Base-by-base conservation (phyloP, 1,139 yeast species). In the Pichia terricola region DNA sequence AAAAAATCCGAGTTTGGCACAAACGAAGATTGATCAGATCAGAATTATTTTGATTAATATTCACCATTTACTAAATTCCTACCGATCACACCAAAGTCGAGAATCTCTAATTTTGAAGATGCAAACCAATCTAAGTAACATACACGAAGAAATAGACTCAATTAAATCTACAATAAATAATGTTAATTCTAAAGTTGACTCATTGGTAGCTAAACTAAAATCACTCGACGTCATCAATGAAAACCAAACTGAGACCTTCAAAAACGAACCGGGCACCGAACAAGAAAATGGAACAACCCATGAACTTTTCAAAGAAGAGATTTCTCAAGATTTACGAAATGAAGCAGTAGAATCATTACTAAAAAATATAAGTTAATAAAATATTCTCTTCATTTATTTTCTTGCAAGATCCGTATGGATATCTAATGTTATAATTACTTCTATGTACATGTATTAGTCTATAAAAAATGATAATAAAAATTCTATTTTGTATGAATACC, bases 51-150 rank as follows among this genome's bases (percentile, higher is more conserved):
- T 76, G 45, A 73, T 76, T 48, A 76, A 76, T 54, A 67, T 76
- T 40, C 77, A 75, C 54, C 81, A 76, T 58, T 63, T 76, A 34
- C 59, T 76, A 42, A 76, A 76, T 56, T 72, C 78, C 6, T 76
- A 76, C 54, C 63, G 81, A 50, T 72, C 79, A 4, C 81, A 76
- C 55, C 81, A 76, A 53, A 73, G 78, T n/a, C 59, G 81, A 46
- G 81, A 76, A 50, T 72, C 75, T 47, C 61, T 76, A 53, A 76
- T 76, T 32, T 66, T 75, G 68, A 62, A 70, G 43, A 62, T 75
- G 48, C 69, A 68, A 50, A 69, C 69, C 40, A 73, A 73, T 51
- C 71, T 76, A 35, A 67, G 65, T 30, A 53, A 61, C 28, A 73
- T 74, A 48, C 56, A 59, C 38, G 58, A 56, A 11, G 76, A 73